Base-by-base conservation (phyloP, 108 stramenopile species). In the Cyclotella kingstonii region DNA sequence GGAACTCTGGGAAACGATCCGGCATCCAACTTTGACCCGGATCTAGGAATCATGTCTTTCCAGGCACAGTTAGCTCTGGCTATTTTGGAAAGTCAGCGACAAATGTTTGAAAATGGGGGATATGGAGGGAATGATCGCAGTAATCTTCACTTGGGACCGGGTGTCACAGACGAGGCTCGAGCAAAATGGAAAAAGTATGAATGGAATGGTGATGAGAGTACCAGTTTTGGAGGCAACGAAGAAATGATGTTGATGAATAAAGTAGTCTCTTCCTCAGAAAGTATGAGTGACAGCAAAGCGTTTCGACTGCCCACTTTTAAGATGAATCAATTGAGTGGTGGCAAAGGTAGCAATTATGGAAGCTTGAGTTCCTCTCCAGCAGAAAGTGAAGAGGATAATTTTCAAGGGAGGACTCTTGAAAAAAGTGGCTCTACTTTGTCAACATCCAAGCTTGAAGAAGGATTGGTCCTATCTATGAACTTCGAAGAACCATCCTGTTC, bases 51-150 rank as follows among this genome's bases (percentile, higher is more conserved):
- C 27, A 60, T 94, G 70, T 78, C 76, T n/a, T 94, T 94, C 66
- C 92, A 94, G 54, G 87, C 89, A 1, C 92, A 94, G 71, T 66
- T 94, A 62, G 92, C 92, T n/a, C 42, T 94, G 60, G 92, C 92
- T 38, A 94, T 94, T 51, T 78, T 94, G 65, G 84, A 94, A 50
- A 85, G 84, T 11, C 87, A 90, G 39, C 77, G 89, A 9, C 85
- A 90, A 72, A 78, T 87, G 85, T 84, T 90, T 74, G 79, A 89
- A 62, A 80, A 76, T 50, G 92, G 92, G 43, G 92, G 87, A 1
- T 90, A 77, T 53, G 85, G 85, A 7, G 77, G 82, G 43, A 83
- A 82, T 19, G 85, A 86, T 67, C 70, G 81, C 26, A 51, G 22
- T n/a, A 39, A 69, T 42, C 18, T 30, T 6, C 66, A 71, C n/a